These are phyloP conservation scores for Trichoderma aggressivum DNA, from an alignment of 2,329 filamentous ascomycete genomes.

Conservation along the genomic window DNA sequence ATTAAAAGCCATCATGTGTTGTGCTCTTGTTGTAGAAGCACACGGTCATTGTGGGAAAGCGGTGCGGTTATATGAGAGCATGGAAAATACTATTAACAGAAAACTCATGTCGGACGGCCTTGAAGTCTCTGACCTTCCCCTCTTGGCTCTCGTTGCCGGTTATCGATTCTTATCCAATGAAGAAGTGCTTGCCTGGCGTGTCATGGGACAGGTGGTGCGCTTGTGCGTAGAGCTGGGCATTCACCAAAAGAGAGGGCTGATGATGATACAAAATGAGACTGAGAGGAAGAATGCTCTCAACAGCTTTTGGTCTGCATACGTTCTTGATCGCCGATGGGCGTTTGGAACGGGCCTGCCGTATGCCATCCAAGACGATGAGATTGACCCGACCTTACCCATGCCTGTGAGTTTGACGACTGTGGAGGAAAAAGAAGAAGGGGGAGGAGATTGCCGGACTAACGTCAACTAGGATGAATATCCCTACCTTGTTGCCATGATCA, in stretches of 20 bases:
- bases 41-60: slow-evolving; percentile 75
- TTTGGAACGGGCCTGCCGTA: slow-evolving; percentile 88
- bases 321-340: slow-evolving; percentile 82
- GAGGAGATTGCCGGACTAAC: not conserved
- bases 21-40: slow-evolving; percentile 72
- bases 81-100: slow-evolving; percentile 67
- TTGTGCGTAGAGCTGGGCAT: slow-evolving; percentile 79
- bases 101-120: slow-evolving; percentile 55
- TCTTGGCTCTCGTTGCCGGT: slow-evolving; percentile 51
- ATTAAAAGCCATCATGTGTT: slow-evolving; percentile 81
- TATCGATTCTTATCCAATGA: slow-evolving; percentile 86
- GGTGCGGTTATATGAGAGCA: slow-evolving; percentile 69
- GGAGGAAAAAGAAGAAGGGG: no score
- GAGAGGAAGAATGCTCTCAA: slow-evolving; percentile 66
- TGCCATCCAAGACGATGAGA: slow-evolving; percentile 78
- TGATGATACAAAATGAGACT: slow-evolving; percentile 64
- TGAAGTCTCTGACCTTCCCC: slow-evolving; percentile 46
- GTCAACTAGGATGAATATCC: slow-evolving; percentile 50
- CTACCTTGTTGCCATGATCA: slow-evolving; percentile 80
- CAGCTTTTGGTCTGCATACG: slow-evolving; percentile 83
- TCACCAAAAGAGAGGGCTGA: slow-evolving; percentile 72
- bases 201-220: slow-evolving; percentile 78
- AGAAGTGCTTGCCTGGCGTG: slow-evolving; percentile 79
- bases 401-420: slow-evolving; percentile 56
- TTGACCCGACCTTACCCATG: slow-evolving; percentile 74